Conservation (phyloP, 1,284 basidiomycete species). For the Ceratobasidium sp. region DNA sequence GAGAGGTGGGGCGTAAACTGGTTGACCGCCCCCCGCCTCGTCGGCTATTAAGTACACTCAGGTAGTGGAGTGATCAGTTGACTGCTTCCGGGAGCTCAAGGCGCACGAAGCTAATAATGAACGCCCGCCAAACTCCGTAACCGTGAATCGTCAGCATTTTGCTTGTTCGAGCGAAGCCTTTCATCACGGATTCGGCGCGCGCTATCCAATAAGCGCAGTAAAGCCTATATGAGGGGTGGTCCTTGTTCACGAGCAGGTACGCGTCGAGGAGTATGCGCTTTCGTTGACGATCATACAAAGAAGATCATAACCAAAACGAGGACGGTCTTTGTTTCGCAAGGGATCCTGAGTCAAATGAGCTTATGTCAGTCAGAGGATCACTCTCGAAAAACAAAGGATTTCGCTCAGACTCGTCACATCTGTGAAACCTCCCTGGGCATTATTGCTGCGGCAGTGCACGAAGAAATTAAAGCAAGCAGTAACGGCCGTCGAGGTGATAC, state of each 20-base stretch:
- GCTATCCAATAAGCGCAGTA: constrained; percentile 21
- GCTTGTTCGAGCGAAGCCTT: constrained; percentile 14
- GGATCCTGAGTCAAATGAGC: background rate
- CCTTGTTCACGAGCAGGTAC: constrained; percentile 29
- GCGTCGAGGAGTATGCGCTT: background rate
- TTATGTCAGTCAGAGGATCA: constrained; percentile 16
- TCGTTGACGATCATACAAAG: constrained; percentile 18
- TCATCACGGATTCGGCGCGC: constrained; percentile 30
- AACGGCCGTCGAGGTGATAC: no score
- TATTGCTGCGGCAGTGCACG: no score
- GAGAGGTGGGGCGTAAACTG: constrained; percentile 16
- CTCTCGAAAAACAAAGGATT: constrained; percentile 24
- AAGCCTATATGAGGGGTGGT: constrained; percentile 16
- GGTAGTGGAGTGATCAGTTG: constrained; percentile 12
- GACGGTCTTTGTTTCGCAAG: constrained; percentile 31
- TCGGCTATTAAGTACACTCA: constrained; percentile 14
- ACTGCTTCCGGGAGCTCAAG: constrained; percentile 21
- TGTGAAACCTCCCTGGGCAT: no score
- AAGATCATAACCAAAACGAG: constrained; percentile 33
- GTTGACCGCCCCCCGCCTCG: background rate
- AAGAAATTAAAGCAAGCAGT: no score
- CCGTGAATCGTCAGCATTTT: background rate
- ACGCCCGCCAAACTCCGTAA: constrained; percentile 34
- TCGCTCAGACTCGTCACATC: constrained; percentile 4
- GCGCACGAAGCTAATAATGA: constrained; percentile 30